These are phyloP conservation scores for Aspergillus taichungensis DNA, from an alignment of 495 filamentous ascomycete genomes.

Conservation along the genomic window DNA sequence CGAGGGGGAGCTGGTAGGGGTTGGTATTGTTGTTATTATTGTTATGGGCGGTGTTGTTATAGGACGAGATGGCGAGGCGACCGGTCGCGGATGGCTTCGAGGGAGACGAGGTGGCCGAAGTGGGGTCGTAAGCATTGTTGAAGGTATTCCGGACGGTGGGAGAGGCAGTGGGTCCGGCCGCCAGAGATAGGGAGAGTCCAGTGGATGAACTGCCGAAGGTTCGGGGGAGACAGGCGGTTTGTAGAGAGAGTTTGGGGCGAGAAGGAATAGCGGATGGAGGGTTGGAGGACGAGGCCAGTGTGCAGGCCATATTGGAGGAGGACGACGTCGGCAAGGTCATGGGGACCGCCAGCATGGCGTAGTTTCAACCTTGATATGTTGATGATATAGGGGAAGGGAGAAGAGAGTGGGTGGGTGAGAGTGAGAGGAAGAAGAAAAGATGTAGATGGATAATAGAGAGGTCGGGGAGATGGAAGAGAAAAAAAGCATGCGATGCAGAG, in stretches of 20 bases:
- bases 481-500: too few relatives aligned
- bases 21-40: constrained; percentile 20
- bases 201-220: constrained; percentile 48
- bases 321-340: constrained; percentile 17
- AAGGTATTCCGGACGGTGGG: constrained; percentile 78
- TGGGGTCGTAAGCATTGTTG: constrained; percentile 66
- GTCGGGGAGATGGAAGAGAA: too few relatives aligned
- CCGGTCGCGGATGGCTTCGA: constrained; percentile 19
- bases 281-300: constrained; percentile 24
- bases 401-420: too few relatives aligned
- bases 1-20: constrained; percentile 59
- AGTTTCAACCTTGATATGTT: not conserved
- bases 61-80: constrained; percentile 16
- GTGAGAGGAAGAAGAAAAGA: too few relatives aligned
- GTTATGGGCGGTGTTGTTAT: constrained; percentile 17
- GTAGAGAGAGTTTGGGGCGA: constrained; percentile 71
- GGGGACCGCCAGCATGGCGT: constrained; percentile 16
- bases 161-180: constrained; percentile 54
- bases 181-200: constrained; percentile 46
- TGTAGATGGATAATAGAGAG: too few relatives aligned
- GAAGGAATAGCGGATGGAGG: constrained; percentile 36
- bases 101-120: constrained; percentile 40
- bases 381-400: too few relatives aligned
- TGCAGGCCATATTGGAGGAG: constrained; percentile 19
- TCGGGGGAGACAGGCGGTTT: constrained; percentile 50